Evolutionary conservation across 2,329 filamentous ascomycete species (phyloP), one percentile per base, ranked within the genome.

Genomic region (Thermoascus crustaceus): DNA sequence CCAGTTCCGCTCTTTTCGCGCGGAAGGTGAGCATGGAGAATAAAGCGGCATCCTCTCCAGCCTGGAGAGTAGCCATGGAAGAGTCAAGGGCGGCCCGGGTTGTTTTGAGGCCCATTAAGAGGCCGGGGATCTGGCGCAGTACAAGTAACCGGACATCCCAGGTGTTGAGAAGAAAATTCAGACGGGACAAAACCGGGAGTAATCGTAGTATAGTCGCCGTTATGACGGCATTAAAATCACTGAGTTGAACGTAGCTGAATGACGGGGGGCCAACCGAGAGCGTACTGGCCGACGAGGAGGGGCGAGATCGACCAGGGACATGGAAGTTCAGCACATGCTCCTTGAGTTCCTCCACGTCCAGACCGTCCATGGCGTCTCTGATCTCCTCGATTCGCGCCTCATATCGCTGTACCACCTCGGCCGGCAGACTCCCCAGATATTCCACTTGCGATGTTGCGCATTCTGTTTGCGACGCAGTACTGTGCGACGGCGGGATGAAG

Each of bases 151-250:
- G 80, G 25, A 83, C 71, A 17, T 73, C 78, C 91, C 91, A 98
- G 2, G 73, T 72, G 37, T 78, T 75, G 32, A 96, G 67, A n/a
- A 93, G 62, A 6, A 74, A 72, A 36, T 77, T 78, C 14, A 98
- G 63, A 36, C 74, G 79, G 7, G 85, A 82, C 26, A 95, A 65
- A 40, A 83, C 80, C 1, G 91, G 91, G 13, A 98, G 70, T 3
- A 86, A 78, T 53, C 91, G 85, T n/a, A 98, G 65, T 11, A 94
- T 83, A 21, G 89, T 94, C 18, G 88, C 85, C 1, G 91, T 95
- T 38, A 96, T 75, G 30, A 96, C 73, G 16, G 89, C 85, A 6
- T 86, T 88, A 50, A 94, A 78, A 58, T 96, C 91, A 49, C 91
- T 87, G 69, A 96, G 76, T 41, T 75, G 79, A 43, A 74, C 75